Evolutionary conservation across 2,329 filamentous ascomycete species (phyloP), one percentile per base, ranked within the genome.

Genomic region (Fusarium devonianum): DNA sequence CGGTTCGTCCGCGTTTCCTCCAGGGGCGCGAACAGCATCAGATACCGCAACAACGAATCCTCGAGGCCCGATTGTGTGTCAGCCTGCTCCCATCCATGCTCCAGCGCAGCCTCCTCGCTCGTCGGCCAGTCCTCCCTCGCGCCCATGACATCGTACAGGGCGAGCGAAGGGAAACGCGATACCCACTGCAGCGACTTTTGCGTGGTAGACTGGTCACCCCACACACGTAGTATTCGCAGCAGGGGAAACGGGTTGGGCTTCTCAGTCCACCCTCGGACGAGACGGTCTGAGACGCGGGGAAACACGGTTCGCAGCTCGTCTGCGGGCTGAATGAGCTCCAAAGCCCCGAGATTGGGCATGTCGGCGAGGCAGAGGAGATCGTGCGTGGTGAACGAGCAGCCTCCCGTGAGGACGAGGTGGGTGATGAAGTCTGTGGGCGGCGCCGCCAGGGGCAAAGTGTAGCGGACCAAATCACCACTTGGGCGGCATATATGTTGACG

Each of bases 231-330:
- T 12, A 81, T 64, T 4, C 78, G 71, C 30, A 82, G 69, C 4
- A 73, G 33, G 0, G 78, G 78, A 25, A 83, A 82, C 0, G 77
- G 70, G 7, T 70, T 60, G 1, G 67, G 54, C 25, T 67, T 66
- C 34, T 73, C 69, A 1, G 73, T 70, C 78, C 78, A 82, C 16
- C 73, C 73, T 23, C 73, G 69, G 14, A 82, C 45, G 3, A 82
- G 67, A 6, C 75, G 69, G 53, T 82, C 78, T 28, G 58, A 76
- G 5, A 80, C 58, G 3, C 67, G 64, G 6, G 74, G 73, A 22
- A 74, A 74, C 18, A 52, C 42, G 18, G 51, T 49, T 4, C 53
- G 44, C 16, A 64, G 33, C 26, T 65, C 58, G 19, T 71, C 68
- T 1, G 62, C 55, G 2, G 73, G 72, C 49, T 77, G 71, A 11